Percentiles rank a stretch among this genome's conserved stretches.
These are phyloP conservation scores for Isabelozyma pseudorhagii DNA, from an alignment of 805 yeast species.

Conservation along the genomic window DNA sequence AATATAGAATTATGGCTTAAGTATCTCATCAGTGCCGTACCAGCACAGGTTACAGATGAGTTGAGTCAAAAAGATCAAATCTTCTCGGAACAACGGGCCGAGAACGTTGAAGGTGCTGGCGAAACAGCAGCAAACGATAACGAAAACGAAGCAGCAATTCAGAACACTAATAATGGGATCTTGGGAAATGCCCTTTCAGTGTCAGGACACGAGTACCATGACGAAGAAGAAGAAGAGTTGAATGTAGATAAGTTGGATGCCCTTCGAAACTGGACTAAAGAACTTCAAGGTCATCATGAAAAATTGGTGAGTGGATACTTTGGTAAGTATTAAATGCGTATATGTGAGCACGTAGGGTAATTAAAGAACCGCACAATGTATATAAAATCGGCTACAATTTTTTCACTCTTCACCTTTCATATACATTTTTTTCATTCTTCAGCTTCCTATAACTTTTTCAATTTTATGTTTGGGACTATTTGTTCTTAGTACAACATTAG, in stretches of 20 bases:
- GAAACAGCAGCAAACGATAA: conserved; percentile 1
- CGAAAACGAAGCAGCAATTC: conserved; percentile 1
- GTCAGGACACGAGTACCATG: background rate
- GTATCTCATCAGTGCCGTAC: conserved; percentile 23
- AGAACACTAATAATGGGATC: background rate
- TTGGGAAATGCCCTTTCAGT: background rate
- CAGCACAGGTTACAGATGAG: conserved; percentile 20
- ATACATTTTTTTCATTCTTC: too few species aligned
- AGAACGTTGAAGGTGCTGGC: conserved; percentile 3
- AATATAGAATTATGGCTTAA: conserved; percentile 14
- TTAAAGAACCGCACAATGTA: background rate
- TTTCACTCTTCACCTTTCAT: background rate
- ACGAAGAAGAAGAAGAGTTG: conserved; percentile 15
- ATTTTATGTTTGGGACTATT: too few species aligned
- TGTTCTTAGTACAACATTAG: too few species aligned
- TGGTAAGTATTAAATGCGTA: conserved; percentile 1
- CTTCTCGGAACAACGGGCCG: conserved; percentile 23
- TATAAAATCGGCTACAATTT: background rate
- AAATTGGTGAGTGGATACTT: background rate
- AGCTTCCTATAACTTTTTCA: too few species aligned
- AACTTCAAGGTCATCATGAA: conserved; percentile 6
- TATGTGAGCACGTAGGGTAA: background rate
- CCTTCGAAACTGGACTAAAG: conserved; percentile 12
- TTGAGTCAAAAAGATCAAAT: conserved; percentile 36
- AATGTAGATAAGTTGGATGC: conserved; percentile 7